A percentile compares a stretch with the other conserved stretches of the same genome.
Evolutionary conservation across 441 rosid genomes (phyloP).

Genomic region (Omphalea diandra): DNA sequence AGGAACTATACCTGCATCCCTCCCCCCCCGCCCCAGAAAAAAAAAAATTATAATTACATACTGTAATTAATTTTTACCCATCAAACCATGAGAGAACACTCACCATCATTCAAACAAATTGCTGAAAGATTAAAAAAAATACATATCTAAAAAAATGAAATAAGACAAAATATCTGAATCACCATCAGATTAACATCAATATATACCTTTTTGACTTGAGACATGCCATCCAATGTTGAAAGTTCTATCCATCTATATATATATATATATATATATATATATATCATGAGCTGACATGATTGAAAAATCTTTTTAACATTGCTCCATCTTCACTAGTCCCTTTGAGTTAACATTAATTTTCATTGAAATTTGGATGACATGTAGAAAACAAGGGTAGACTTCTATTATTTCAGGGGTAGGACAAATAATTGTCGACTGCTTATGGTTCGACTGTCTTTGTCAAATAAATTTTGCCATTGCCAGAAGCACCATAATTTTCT

Average conservation of each 20-base stretch:
- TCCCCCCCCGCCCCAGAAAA: too few relatives aligned
- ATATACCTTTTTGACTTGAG: not conserved
- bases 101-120: not conserved
- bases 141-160: not conserved
- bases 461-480: slow-evolving; percentile 2
- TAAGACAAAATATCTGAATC: not conserved
- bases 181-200: not conserved
- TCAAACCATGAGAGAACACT: not conserved
- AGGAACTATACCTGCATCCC: slow-evolving; percentile 59
- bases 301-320: too few relatives aligned
- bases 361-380: not conserved
- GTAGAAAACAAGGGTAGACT: not conserved
- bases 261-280: too few relatives aligned
- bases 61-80: not conserved
- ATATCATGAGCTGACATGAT: too few relatives aligned
- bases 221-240: not conserved
- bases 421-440: not conserved
- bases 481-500: not conserved
- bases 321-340: not conserved
- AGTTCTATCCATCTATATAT: not conserved
- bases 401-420: not conserved
- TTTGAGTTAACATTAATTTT: too few relatives aligned
- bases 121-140: not conserved
- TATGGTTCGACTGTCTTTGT: slow-evolving; percentile 14
- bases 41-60: too few relatives aligned